Evolutionary conservation across 2,329 filamentous ascomycete genomes (phyloP).

Genomic region (Ophiostoma pallidulum): DNA sequence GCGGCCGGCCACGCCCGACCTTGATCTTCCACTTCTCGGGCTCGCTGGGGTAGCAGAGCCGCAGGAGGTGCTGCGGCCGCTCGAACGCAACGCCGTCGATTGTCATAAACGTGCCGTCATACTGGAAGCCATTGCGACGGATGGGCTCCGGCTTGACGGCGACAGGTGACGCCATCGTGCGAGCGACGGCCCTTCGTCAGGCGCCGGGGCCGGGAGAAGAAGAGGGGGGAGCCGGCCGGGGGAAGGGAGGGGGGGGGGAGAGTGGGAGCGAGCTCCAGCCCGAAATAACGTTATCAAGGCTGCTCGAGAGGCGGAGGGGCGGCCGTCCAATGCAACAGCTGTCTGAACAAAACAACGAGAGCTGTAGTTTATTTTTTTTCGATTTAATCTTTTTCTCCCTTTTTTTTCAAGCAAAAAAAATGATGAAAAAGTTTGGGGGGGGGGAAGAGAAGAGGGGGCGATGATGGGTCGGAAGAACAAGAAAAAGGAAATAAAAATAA

Average conservation of each 20-base stretch:
- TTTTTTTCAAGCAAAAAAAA: constrained; percentile 13
- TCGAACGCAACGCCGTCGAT: constrained; percentile 18
- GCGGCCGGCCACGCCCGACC: constrained; percentile 17
- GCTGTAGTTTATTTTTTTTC: constrained; percentile 10
- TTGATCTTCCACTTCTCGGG: constrained; percentile 20
- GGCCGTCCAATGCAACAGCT: background rate
- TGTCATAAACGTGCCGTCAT: constrained; percentile 19
- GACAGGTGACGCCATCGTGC: constrained; percentile 4
- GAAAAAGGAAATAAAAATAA: constrained; percentile 3
- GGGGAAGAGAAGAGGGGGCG: constrained; percentile 1
- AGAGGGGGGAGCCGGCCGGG: too few species aligned
- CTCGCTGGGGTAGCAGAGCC: constrained; percentile 17
- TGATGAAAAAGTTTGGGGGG: constrained; percentile 5
- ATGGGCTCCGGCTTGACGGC: constrained; percentile 16
- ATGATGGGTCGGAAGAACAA: background rate
- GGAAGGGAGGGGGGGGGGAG: background rate
- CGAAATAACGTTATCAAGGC: too few species aligned
- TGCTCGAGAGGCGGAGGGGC: background rate
- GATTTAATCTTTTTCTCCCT: constrained; percentile 13
- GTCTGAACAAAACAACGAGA: background rate
- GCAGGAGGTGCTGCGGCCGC: constrained; percentile 17
- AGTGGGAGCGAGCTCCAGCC: too few species aligned
- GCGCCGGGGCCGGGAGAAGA: too few species aligned
- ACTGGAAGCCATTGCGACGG: constrained; percentile 25
- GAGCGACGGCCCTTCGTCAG: too few species aligned